These are phyloP conservation scores for Aspergillus asperescens DNA, from an alignment of 495 filamentous ascomycete genomes.

Conservation along the genomic window DNA sequence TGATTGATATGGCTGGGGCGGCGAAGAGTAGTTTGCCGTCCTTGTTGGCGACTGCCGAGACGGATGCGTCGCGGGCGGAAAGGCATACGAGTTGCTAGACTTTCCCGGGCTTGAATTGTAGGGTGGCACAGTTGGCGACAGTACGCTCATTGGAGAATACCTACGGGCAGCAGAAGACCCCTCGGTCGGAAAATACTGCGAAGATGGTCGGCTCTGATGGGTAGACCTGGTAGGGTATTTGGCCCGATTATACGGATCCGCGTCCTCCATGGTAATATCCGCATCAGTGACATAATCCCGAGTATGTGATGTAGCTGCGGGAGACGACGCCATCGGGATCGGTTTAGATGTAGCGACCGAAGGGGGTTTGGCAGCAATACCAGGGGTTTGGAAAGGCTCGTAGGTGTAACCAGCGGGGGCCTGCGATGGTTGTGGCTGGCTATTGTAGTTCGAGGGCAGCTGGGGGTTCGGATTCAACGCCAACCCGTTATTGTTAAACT, in stretches of 20 bases:
- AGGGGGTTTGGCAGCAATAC: conserved; percentile 38
- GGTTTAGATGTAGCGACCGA: conserved; percentile 49
- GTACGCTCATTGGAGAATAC: conserved; percentile 90
- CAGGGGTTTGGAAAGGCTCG: conserved; percentile 60
- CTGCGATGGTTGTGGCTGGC: conserved; percentile 50
- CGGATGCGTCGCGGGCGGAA: conserved; percentile 32
- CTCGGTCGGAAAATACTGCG: conserved; percentile 63
- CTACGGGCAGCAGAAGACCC: conserved; percentile 79
- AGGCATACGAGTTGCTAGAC: conserved; percentile 45
- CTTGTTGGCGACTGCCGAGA: conserved; percentile 56
- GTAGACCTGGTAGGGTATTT: conserved; percentile 72
- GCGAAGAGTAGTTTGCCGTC: conserved; percentile 51
- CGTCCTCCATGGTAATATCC: conserved; percentile 90
- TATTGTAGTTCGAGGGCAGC: conserved; percentile 37
- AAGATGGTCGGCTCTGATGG: conserved; percentile 57
- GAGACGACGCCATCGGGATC: conserved; percentile 57
- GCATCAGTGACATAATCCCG: conserved; percentile 65
- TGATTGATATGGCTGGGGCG: conserved; percentile 61
- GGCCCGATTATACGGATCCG: conserved; percentile 73
- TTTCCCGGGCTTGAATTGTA: conserved; percentile 55
- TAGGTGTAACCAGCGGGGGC: conserved; percentile 66
- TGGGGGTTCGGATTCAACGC: conserved; percentile 32
- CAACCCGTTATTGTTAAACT: conserved; percentile 37
- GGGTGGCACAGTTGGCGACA: conserved; percentile 58
- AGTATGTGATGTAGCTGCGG: conserved; percentile 58